These are phyloP conservation scores for Spatholobus suberectus DNA, from an alignment of 306 rosid species.

Conservation along the genomic window DNA sequence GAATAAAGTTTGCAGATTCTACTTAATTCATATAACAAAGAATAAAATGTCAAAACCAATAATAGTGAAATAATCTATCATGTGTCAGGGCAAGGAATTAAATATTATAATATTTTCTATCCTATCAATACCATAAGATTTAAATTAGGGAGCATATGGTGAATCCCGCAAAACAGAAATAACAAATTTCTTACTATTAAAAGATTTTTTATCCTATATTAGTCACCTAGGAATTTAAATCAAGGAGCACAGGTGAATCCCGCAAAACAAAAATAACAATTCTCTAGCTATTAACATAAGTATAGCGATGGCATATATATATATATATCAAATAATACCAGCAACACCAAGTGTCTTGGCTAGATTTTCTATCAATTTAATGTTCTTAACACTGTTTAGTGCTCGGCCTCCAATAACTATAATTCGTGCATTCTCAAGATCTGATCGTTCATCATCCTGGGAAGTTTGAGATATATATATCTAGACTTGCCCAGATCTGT, in stretches of 20 bases:
- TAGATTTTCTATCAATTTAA: constrained; percentile 88
- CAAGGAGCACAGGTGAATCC: too few relatives aligned
- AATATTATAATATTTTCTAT: not conserved
- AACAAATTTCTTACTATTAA: too few relatives aligned
- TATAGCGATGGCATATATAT: too few relatives aligned
- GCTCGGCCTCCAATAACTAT: constrained; percentile 92
- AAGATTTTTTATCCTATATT: too few relatives aligned
- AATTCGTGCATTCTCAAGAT: constrained; percentile 88
- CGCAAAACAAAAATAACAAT: too few relatives aligned
- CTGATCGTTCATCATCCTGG: constrained; percentile 80
- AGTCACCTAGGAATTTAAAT: too few relatives aligned
- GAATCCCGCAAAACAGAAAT: not conserved
- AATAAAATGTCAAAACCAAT: not conserved
- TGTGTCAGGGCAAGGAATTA: not conserved
- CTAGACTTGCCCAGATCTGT: constrained; percentile 79
- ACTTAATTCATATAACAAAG: constrained; percentile 31
- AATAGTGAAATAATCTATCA: constrained; percentile 6
- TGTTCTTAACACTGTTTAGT: constrained; percentile 87
- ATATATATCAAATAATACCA: constrained; percentile 70
- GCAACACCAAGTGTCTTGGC: constrained; percentile 93
- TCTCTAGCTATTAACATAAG: constrained; percentile 7
- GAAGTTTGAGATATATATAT: constrained; percentile 69
- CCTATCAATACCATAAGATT: constrained; percentile 14
- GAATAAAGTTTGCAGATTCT: constrained; percentile 40
- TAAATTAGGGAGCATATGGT: constrained; percentile 8